Evolutionary conservation across 306 rosid species (phyloP), one percentile per base, ranked within the genome.

Genomic region (Trifolium subterraneum): DNA sequence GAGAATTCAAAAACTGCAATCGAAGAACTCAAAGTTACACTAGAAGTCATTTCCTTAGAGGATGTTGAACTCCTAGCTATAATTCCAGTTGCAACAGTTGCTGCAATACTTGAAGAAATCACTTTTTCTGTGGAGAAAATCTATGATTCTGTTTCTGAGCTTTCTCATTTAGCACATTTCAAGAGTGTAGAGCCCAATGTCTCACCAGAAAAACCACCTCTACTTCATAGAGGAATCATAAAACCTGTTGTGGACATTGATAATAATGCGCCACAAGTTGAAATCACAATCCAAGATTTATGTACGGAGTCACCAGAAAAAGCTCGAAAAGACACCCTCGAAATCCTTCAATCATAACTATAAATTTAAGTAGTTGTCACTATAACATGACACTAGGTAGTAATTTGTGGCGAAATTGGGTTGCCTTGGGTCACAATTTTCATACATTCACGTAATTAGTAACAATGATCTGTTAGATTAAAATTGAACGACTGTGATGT

Each of bases 141-240:
- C 6, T 85, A 85, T 36, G 84, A 80, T 10, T 74, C 93, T 18
- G 92, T 92, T 80, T 61, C 35, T 5, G 95, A 94, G 70, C 97
- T 94, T 41, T 88, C 98, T 9, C 64, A 67, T 7, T 72, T 80
- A 41, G 96, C 97, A 2, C 76, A 83, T 12, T 94, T 91, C 87
- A 84, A 85, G 79, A 72, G 29, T 58, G 65, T 48, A 3, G 75
- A 45, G 64, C 65, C 82, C 11, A 81, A 56, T 29, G 88, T 81
- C 1, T 84, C 90, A 8, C 84, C 83, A 25, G 93, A 88, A 72
- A 88, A 91, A 54, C 83, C 92, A 62, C 85, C 62, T 0, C 31
- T 88, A 31, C 91, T 94, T 80, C 98, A 91, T 55, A 81, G 86
- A 62, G 95, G 98, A 72, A 85, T 54, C 54, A 73, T 91, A 44